Conservation (phyloP, 441 rosid species). For the Geranium incanum region DNA sequence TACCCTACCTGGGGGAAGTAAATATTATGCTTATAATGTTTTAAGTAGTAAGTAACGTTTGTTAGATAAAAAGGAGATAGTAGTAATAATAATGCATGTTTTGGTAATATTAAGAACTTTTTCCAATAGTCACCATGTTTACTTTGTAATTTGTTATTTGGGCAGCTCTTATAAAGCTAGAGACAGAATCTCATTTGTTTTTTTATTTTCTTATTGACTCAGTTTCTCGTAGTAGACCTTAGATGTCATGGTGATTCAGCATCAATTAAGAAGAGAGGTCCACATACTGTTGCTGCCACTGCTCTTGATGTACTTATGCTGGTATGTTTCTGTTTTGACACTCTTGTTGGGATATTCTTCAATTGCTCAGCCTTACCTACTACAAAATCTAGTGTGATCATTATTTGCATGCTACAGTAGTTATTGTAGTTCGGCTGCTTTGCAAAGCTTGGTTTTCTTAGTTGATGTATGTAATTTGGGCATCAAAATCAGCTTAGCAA, state of each 20-base stretch:
- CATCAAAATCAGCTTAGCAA: background rate
- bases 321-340: constrained; percentile 32
- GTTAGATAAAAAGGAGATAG: background rate
- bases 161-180: background rate
- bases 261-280: constrained; percentile 53
- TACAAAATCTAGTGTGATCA: background rate
- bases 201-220: constrained; percentile 17
- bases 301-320: constrained; percentile 85
- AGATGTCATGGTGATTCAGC: constrained; percentile 97
- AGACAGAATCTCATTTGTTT: constrained; percentile 6
- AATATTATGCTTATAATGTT: background rate
- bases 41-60: background rate
- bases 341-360: background rate
- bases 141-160: background rate
- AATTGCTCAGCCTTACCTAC: background rate
- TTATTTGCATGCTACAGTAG: background rate
- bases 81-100: background rate
- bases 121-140: background rate
- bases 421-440: background rate
- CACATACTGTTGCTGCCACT: constrained; percentile 76
- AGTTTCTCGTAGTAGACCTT: constrained; percentile 86
- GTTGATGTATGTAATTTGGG: background rate
- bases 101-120: background rate
- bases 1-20: background rate
- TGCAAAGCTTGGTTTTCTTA: background rate